Percentiles rank a stretch among this genome's conserved stretches.
Conservation (phyloP, 352 stramenopile genomes). For the Elongisporangium undulatum region DNA sequence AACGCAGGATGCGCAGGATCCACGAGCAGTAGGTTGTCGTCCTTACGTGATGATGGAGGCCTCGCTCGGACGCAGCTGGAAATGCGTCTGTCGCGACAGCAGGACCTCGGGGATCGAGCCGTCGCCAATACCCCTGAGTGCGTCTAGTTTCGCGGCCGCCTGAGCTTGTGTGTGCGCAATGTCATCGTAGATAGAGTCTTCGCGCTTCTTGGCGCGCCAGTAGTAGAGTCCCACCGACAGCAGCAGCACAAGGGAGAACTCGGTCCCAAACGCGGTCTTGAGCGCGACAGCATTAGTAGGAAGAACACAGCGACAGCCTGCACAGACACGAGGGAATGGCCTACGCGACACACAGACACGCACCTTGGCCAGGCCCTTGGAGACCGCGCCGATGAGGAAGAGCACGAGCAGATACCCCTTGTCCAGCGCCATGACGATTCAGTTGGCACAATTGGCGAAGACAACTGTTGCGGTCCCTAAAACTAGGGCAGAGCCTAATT, state of each 20-base stretch:
- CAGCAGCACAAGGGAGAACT: conserved; percentile 60
- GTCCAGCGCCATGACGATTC: conserved; percentile 34
- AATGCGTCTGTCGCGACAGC: conserved; percentile 62
- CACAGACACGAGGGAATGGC: conserved; percentile 4
- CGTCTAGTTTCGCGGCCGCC: conserved; percentile 61
- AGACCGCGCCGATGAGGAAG: conserved; percentile 58
- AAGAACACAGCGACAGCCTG: conserved; percentile 1
- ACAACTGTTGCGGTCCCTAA: too few species aligned
- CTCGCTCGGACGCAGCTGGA: conserved; percentile 57
- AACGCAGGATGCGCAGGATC: not conserved
- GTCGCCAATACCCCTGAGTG: conserved; percentile 46
- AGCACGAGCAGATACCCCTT: conserved; percentile 71
- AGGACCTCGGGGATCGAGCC: conserved; percentile 41
- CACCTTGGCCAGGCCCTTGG: conserved; percentile 66
- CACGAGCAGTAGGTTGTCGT: not conserved
- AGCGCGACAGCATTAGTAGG: not conserved
- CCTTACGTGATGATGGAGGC: conserved; percentile 69
- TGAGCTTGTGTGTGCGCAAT: conserved; percentile 56
- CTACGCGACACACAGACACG: not conserved
- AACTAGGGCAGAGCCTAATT: not conserved
- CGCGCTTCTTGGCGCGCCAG: conserved; percentile 46
- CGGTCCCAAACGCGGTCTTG: conserved; percentile 56
- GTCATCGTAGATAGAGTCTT: conserved; percentile 64
- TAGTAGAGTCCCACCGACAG: conserved; percentile 63
- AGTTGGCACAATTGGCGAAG: conserved; percentile 1